Evolutionary conservation across 768 basidiomycete genomes (phyloP), one percentile per base, ranked within the genome.

Genomic region (Mycena kentingensis): DNA sequence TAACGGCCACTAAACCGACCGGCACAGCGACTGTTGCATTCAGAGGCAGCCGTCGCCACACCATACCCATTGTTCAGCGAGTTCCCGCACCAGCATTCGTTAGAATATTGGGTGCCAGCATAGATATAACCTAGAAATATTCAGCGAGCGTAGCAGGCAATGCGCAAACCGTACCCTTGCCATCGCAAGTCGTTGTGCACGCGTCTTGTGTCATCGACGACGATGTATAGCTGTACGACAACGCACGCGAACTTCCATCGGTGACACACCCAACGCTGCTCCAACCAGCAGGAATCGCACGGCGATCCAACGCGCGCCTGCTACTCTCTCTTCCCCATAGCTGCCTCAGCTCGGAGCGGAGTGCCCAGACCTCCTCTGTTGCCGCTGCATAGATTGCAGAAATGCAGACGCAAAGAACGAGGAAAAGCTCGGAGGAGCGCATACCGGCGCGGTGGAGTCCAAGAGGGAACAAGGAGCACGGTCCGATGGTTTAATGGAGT

Each of bases 11-110:
- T 22, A 31, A 16, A 28, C 46, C 3, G 22, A 54, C 53, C 53
- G 15, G 38, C 4, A 35, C 53, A 54, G 4, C 38, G 7, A 46
- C 44, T 44, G 21, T 54, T 54, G 35, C 53, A 54, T 0, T 49
- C 25, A 5, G 53, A 44, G 11, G 41, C 12, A 15, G 47, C 24
- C 5, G 37, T 34, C 11, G 53, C 6, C 3, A 26, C 29, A 16
- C 52, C 52, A 21, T 39, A n/a, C 11, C 21, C 28, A 27, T 53
- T 47, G n/a, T 38, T 28, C 37, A 53, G 26, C 18, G 52, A n/a
- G 27, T 43, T 43, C 10, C 53, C 53, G 18, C 53, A 54, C 22
- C 29, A 54, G 18, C 53, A 54, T 15, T 54, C 18, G 12, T 39
- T n/a, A 25, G 6, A 27, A 24, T 49, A 49, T 25, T 49, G 22